Evolutionary conservation across 2,329 filamentous ascomycete species (phyloP).

Genomic region (Clonostachys rhizophaga): DNA sequence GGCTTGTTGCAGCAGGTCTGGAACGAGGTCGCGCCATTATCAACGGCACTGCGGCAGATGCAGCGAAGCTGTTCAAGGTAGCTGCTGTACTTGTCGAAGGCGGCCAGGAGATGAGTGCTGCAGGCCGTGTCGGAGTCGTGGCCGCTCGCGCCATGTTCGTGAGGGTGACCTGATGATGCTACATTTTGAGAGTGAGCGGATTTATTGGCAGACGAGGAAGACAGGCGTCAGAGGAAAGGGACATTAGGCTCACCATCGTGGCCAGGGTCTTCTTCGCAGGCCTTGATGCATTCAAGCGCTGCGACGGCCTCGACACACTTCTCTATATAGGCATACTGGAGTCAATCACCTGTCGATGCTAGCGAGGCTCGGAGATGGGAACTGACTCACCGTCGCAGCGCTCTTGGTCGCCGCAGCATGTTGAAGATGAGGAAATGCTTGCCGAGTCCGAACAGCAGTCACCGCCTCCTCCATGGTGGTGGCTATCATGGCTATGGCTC

Average conservation of each 20-base stretch:
- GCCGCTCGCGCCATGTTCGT: constrained; percentile 11
- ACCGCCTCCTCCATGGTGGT: too few species aligned
- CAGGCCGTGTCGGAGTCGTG: constrained; percentile 10
- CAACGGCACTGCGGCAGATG: constrained; percentile 15
- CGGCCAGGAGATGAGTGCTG: constrained; percentile 10
- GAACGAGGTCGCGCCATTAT: constrained; percentile 3
- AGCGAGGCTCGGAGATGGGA: too few species aligned
- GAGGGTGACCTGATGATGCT: constrained; percentile 7
- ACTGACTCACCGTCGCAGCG: too few species aligned
- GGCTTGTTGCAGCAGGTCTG: constrained; percentile 6
- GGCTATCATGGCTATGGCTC: too few species aligned
- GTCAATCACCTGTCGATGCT: too few species aligned
- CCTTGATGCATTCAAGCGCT: constrained; percentile 12
- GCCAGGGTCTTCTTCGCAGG: constrained; percentile 10
- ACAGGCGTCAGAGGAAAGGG: too few species aligned
- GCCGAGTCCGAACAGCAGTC: too few species aligned
- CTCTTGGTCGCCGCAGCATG: too few species aligned
- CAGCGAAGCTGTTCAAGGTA: constrained; percentile 15
- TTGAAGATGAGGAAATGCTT: too few species aligned
- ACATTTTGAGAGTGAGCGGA: not conserved
- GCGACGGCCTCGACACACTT: constrained; percentile 14
- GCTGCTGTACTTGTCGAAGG: constrained; percentile 13
- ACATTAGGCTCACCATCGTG: constrained; percentile 6
- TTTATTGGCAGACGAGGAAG: not conserved
- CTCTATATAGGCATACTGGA: constrained; percentile 5